Base-by-base conservation (phyloP, 495 filamentous ascomycete genomes). In the Apiosordaria backusii region DNA sequence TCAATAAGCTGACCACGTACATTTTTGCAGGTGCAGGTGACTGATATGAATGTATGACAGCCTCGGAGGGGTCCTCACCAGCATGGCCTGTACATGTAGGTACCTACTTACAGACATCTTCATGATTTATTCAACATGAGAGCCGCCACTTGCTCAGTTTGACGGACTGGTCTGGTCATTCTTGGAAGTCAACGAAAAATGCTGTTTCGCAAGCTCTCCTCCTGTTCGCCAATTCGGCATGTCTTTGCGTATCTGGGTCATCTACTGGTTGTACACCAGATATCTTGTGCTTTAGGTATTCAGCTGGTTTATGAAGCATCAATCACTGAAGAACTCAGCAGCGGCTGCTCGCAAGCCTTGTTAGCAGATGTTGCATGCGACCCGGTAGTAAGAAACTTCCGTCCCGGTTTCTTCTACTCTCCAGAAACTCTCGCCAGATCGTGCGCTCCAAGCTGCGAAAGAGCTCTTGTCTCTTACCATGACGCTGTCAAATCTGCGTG, bases 401-500 rank as follows among this genome's bases (percentile, higher is more conserved):
- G 52, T 9, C 53, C 50, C 4, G 65, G 55, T 25, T 40, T 40
- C 54, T 64, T 64, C 52, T 67, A 63, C 55, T 53, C 52, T 13
- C 23, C 50, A 6, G 19, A 50, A 24, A 24, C 21, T 10, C 61
- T 67, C 24, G 53, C 29, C 19, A 16, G 22, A n/a, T 53, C 50
- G 5, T 67, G 65, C 45, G 63, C 65, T 27, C 2, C 60, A 3
- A 60, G 26, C 16, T 67, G 65, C 61, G 50, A 27, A 3, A 16
- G 61, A 25, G 60, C 61, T 18, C 61, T 67, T 10, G 10, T 21
- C 16, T 27, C 60, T 6, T 67, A 50, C 35, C 13, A 54, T n/a
- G 26, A 15, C 16, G 35, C 27, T 6, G 65, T 67, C 4, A 29
- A 19, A 16, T 63, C 60, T n/a, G 67, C 67, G 16, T 71, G 69